Conservation (phyloP, 2,329 filamentous ascomycete genomes). For the Cadophora luteo-olivacea region DNA sequence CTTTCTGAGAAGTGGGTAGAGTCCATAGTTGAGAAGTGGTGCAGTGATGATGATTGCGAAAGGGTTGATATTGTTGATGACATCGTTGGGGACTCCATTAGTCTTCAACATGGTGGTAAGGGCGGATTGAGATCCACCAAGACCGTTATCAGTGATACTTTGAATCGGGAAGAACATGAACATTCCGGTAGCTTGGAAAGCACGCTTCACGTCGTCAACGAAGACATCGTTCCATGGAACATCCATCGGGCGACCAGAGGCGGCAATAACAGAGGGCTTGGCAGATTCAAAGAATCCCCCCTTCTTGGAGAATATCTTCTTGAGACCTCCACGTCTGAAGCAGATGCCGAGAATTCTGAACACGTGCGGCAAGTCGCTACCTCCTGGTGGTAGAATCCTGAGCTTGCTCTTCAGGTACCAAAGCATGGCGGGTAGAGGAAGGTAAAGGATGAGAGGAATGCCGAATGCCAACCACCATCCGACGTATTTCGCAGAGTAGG, state of each 20-base stretch:
- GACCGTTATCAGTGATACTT: conserved; percentile 47
- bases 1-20: conserved; percentile 74
- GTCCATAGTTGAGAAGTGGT: conserved; percentile 68
- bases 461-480: conserved; percentile 57
- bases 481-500: conserved; percentile 53
- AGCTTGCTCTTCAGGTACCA: conserved; percentile 50
- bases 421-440: conserved; percentile 60
- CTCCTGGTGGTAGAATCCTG: conserved; percentile 53
- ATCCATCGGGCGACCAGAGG: conserved; percentile 63
- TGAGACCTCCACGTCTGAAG: conserved; percentile 64
- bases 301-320: conserved; percentile 57
- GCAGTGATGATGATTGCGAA: conserved; percentile 78
- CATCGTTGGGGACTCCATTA: conserved; percentile 77
- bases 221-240: conserved; percentile 84
- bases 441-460: conserved; percentile 64
- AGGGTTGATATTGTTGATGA: conserved; percentile 78
- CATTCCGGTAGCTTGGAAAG: conserved; percentile 71
- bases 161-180: conserved; percentile 62
- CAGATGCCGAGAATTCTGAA: conserved; percentile 51
- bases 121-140: conserved; percentile 57
- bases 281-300: conserved; percentile 68
- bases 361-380: conserved; percentile 54
- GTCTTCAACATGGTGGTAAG: conserved; percentile 67
- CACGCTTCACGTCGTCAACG: conserved; percentile 78
- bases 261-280: conserved; percentile 68